Conservation (phyloP, 2,329 filamentous ascomycete genomes). For the Cordyceps militaris region DNA sequence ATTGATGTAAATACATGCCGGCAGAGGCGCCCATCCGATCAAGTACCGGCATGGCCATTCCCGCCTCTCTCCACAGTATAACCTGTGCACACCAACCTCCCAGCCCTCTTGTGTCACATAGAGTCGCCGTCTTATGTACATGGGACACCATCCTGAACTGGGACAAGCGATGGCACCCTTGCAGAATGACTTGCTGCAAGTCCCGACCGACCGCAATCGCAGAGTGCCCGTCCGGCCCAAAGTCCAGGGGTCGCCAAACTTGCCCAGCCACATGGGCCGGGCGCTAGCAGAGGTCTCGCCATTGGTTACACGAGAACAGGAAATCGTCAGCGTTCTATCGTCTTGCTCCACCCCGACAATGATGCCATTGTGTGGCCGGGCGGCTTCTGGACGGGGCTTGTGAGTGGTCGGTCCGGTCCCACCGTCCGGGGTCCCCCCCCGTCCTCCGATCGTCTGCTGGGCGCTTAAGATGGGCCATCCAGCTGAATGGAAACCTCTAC, state of each 20-base stretch:
- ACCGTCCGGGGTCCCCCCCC: background rate
- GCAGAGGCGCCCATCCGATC: no score
- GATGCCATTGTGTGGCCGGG: background rate
- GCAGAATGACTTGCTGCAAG: no score
- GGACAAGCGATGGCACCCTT: no score
- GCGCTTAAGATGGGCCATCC: background rate
- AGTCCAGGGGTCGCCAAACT: background rate
- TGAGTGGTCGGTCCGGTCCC: constrained; percentile 2
- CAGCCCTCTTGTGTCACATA: no score
- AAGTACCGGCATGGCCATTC: no score
- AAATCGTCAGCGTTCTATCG: constrained; percentile 4
- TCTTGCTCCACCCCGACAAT: no score
- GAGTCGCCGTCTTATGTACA: no score
- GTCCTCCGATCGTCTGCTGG: background rate
- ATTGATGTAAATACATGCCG: no score
- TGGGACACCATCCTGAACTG: no score
- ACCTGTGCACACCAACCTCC: no score
- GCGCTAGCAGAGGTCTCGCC: constrained; percentile 7
- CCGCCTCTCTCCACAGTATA: no score
- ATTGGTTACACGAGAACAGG: constrained; percentile 6
- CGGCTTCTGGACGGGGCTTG: background rate
- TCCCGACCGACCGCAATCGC: background rate
- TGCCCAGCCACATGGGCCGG: constrained; percentile 3
- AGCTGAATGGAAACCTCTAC: background rate
- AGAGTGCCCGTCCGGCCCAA: background rate